Evolutionary conservation across 106 monocot species (phyloP).

Genomic region (Phalaenopsis aphrodite): DNA sequence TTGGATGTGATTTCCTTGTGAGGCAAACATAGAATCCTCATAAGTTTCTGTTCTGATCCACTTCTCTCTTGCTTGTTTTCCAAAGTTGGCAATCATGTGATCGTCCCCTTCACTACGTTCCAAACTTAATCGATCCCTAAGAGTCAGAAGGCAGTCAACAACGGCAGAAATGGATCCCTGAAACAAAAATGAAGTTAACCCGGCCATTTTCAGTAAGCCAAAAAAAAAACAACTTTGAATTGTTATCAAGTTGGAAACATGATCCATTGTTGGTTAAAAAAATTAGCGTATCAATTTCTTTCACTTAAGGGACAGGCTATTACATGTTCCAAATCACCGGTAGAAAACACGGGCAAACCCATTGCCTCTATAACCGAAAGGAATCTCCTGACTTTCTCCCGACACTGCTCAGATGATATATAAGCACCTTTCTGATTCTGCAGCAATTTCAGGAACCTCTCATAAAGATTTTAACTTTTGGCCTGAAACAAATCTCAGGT

Average conservation of each 20-base stretch:
- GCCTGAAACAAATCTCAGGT: not conserved
- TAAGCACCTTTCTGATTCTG: not conserved
- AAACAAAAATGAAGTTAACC: not conserved
- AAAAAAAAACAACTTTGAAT: no score
- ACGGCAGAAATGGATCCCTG: constrained; percentile 62
- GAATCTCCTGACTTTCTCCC: not conserved
- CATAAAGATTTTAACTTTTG: not conserved
- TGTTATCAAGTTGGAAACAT: not conserved
- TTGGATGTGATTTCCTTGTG: constrained; percentile 9
- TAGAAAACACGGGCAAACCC: not conserved
- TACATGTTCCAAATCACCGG: not conserved
- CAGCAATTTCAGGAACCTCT: not conserved
- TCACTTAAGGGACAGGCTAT: not conserved
- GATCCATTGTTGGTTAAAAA: not conserved
- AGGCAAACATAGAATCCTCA: constrained; percentile 1
- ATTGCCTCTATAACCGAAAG: not conserved
- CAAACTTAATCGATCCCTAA: constrained; percentile 33
- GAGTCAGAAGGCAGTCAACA: constrained; percentile 53
- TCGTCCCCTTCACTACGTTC: constrained; percentile 10
- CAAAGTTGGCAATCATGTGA: constrained; percentile 4
- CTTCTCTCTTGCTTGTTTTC: constrained; percentile 27
- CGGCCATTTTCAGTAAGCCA: not conserved
- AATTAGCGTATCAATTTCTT: not conserved
- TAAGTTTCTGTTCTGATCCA: no score
- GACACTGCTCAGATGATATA: not conserved